These are phyloP conservation scores for Septoria petroselini DNA, from an alignment of 2,329 filamentous ascomycete species.

Conservation along the genomic window DNA sequence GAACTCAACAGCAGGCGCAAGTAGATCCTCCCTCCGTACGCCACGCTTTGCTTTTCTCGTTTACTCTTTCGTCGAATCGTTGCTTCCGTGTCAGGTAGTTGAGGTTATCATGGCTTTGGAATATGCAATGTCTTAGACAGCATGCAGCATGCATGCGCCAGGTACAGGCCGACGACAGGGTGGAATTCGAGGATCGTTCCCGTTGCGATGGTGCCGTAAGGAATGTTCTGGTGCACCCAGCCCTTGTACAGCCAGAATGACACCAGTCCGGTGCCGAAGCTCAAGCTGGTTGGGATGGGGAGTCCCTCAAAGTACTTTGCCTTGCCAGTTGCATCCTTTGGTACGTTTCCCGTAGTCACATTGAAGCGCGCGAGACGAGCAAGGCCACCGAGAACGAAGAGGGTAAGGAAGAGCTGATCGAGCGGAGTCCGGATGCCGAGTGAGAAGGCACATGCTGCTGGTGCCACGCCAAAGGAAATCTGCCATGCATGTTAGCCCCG, in stretches of 20 bases:
- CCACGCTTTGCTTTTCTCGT: constrained; percentile 3
- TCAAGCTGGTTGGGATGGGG: constrained; percentile 86
- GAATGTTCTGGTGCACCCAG: constrained; percentile 76
- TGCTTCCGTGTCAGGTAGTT: not conserved
- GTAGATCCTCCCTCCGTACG: not conserved
- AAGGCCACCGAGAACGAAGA: constrained; percentile 92
- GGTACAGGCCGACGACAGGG: constrained; percentile 74
- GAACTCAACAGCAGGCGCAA: constrained; percentile 4
- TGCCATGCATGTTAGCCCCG: constrained; percentile 40
- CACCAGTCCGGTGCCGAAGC: constrained; percentile 72
- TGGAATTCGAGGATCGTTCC: constrained; percentile 78
- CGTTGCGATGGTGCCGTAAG: constrained; percentile 65
- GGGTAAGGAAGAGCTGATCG: constrained; percentile 77
- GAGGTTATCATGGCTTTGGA: constrained; percentile 64
- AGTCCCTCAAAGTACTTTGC: constrained; percentile 95
- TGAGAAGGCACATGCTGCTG: constrained; percentile 81
- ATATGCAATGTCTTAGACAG: constrained; percentile 92
- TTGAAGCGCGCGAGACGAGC: constrained; percentile 96
- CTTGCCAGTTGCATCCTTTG: constrained; percentile 89
- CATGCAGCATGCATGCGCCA: constrained; percentile 90
- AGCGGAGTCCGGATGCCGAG: constrained; percentile 79
- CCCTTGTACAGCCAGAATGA: constrained; percentile 81
- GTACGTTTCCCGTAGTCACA: constrained; percentile 83
- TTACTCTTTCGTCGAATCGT: not conserved
- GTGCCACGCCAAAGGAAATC: constrained; percentile 94